phyloP scores from a whole-genome alignment of 1,284 basidiomycete species.

The Cryptococcus hybrid region DNA sequence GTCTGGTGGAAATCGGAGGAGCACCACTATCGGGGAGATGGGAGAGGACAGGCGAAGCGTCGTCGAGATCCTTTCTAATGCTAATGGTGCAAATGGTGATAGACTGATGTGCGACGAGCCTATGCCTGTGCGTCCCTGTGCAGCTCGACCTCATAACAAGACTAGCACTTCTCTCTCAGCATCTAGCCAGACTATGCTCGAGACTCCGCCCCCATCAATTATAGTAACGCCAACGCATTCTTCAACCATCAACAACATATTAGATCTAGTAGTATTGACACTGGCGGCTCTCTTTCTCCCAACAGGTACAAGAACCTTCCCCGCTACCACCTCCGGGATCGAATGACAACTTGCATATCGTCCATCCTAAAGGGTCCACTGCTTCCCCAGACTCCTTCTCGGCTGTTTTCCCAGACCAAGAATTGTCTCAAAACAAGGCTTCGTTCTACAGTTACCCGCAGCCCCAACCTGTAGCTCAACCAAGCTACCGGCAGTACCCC shows the following conservation, averaged over 20 bases:
- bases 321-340: conserved; percentile 32
- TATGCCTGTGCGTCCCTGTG: background rate
- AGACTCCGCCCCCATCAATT: conserved; percentile 21
- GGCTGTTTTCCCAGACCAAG: conserved; percentile 17
- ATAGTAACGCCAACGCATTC: conserved; percentile 10
- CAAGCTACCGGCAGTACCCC: background rate
- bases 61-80: conserved; percentile 29
- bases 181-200: conserved; percentile 28
- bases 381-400: conserved; percentile 21
- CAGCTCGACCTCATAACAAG: conserved; percentile 22
- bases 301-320: conserved; percentile 47
- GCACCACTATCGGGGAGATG: conserved; percentile 14
- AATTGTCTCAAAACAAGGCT: background rate
- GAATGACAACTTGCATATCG: background rate
- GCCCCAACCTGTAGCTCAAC: background rate
- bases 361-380: background rate
- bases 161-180: conserved; percentile 28
- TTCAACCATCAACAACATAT: conserved; percentile 13
- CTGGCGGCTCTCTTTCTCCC: conserved; percentile 24
- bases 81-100: conserved; percentile 4
- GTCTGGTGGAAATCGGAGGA: conserved; percentile 13
- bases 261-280: background rate
- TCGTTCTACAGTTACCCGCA: conserved; percentile 10
- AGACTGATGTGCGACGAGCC: conserved; percentile 9
- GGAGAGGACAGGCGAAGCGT: conserved; percentile 18